phyloP scores from a whole-genome alignment of 345 rosid species.

The Bretschneidera sinensis region DNA sequence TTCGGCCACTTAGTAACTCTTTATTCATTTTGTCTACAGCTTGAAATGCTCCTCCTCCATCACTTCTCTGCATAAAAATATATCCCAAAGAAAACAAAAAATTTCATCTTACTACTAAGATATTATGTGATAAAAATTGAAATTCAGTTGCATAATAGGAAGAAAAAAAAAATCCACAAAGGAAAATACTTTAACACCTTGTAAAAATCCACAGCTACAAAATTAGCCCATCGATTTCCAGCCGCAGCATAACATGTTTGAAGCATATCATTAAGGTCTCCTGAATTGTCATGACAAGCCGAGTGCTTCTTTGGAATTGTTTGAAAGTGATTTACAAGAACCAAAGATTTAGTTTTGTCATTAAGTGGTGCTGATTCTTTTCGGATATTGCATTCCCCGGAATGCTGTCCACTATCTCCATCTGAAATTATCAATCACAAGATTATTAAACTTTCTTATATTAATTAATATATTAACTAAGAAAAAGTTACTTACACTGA shows the following conservation, averaged over 20 bases:
- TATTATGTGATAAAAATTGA: too few relatives aligned
- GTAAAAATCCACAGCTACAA: constrained; percentile 49
- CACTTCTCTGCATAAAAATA: constrained; percentile 38
- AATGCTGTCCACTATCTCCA: constrained; percentile 35
- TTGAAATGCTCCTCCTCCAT: constrained; percentile 59
- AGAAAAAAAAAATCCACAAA: too few relatives aligned
- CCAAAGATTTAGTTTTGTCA: constrained; percentile 45
- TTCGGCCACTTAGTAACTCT: constrained; percentile 39
- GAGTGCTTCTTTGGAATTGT: constrained; percentile 26
- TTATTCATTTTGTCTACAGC: constrained; percentile 58
- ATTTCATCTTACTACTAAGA: too few relatives aligned
- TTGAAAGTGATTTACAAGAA: constrained; percentile 41
- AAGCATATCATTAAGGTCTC: constrained; percentile 25
- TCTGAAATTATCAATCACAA: constrained; percentile 20
- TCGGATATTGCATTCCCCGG: constrained; percentile 34
- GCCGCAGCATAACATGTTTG: constrained; percentile 37
- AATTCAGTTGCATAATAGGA: too few relatives aligned
- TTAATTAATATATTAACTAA: too few relatives aligned
- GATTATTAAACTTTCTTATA: too few relatives aligned
- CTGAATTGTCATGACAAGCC: constrained; percentile 42
- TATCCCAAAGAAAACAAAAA: neutral
- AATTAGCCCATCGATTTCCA: constrained; percentile 55
- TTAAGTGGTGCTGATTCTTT: constrained; percentile 34
- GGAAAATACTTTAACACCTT: constrained; percentile 35
- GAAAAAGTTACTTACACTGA: constrained; percentile 34